Base-by-base conservation (phyloP, 192 early-diverging fungal genomes). In the Coemansia sp. region DNA sequence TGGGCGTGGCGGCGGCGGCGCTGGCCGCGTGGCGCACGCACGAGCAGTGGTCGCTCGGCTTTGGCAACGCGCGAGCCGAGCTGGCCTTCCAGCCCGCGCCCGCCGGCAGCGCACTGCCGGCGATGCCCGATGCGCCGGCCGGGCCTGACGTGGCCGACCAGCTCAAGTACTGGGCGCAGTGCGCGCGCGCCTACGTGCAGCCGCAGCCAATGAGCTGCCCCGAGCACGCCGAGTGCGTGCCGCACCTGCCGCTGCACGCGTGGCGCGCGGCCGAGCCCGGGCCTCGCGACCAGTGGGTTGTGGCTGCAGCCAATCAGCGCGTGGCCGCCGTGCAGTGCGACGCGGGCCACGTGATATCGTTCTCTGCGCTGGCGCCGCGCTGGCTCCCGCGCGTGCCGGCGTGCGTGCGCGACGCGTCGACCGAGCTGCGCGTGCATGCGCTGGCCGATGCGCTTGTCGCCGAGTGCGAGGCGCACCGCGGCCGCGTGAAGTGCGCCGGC, bases 391-490 rank as follows among this genome's bases (percentile, higher is more conserved):
- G 46, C 11, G 62, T 66, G 66, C 80, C 80, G 12, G 50, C 25
- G 39, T 82, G 80, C 46, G 72, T 77, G 68, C 71, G 80, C 59
- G 80, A 82, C 48, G 63, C 65, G 58, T 69, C 75, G 66, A 63
- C 72, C 1, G 75, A 71, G 70, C 68, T 66, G 21, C 80, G 80
- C 37, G 75, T 77, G 19, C 62, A 31, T 19, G 72, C 67, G 66
- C 58, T 82, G 62, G 80, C 69, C 14, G 72, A 53, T 11, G 80
- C 72, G 15, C 77, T 82, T 68, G 45, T 66, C 23, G 44, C 19
- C 45, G 67, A 74, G 69, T 82, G 80, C 63, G n/a, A 25, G 44
- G 59, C 31, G 10, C 68, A 61, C 55, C 80, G 75, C 15, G 80
- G 80, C 14, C 58, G 62, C 39, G 76, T 62, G 41, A 63, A 77